Conservation (phyloP, 1,284 basidiomycete species). For the Ceratobasidium sp. region DNA sequence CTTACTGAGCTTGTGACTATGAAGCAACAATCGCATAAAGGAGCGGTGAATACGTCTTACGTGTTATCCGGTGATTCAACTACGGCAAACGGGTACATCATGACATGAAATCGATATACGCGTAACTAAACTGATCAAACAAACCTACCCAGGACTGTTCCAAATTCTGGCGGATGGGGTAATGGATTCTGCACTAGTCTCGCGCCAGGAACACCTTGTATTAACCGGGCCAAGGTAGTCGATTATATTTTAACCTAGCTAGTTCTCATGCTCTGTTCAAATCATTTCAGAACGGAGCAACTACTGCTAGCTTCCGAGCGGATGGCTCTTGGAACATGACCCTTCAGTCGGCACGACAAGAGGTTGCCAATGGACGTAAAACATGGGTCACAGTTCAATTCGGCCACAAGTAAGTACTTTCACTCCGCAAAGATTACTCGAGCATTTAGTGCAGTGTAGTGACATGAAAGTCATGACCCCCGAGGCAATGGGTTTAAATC, state of each 20-base stretch:
- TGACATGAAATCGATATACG: neutral
- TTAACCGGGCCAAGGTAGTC: conserved; percentile 48
- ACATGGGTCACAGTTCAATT: conserved; percentile 57
- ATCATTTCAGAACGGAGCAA: conserved; percentile 56
- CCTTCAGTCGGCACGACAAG: conserved; percentile 48
- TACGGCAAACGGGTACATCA: conserved; percentile 17
- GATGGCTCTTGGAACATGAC: conserved; percentile 50
- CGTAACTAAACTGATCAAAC: neutral
- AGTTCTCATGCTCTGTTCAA: too few relatives aligned
- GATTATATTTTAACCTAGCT: too few relatives aligned
- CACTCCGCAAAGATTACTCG: too few relatives aligned
- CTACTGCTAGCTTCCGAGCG: conserved; percentile 55
- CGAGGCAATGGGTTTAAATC: conserved; percentile 56
- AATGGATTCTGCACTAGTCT: conserved; percentile 56
- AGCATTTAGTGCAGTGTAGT: neutral
- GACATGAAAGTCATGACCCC: conserved; percentile 57
- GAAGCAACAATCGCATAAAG: conserved; percentile 11
- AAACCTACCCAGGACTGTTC: conserved; percentile 43
- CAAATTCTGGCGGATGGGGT: conserved; percentile 45
- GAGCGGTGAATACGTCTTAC: conserved; percentile 3
- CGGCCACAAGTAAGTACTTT: conserved; percentile 51
- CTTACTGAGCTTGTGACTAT: neutral
- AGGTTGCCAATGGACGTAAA: conserved; percentile 52
- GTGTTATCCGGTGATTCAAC: conserved; percentile 22
- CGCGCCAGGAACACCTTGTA: conserved; percentile 51